These are phyloP conservation scores for Alternaria infectoria DNA, from an alignment of 2,329 filamentous ascomycete species.

Conservation along the genomic window DNA sequence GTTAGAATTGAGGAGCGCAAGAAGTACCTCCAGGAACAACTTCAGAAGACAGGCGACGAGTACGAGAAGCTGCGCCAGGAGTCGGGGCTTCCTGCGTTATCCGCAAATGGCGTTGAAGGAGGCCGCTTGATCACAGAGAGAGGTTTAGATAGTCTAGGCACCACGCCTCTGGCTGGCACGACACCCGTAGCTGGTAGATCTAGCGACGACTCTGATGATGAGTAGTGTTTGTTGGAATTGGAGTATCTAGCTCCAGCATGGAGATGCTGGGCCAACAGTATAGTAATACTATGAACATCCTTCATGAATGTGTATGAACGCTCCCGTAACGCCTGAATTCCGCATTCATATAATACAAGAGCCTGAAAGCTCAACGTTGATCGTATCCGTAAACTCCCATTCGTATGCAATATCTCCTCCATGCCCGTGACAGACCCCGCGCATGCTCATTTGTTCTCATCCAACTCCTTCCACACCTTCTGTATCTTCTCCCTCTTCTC, in stretches of 20 bases:
- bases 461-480: constrained; percentile 79
- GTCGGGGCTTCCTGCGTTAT: constrained; percentile 49
- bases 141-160: constrained; percentile 46
- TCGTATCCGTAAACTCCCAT: background rate
- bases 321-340: background rate
- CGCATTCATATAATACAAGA: background rate
- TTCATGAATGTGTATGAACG: background rate
- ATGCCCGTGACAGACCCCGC: too few species aligned
- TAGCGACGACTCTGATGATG: constrained; percentile 33
- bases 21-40: constrained; percentile 76
- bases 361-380: background rate
- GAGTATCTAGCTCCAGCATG: background rate
- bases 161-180: constrained; percentile 43
- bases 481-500: constrained; percentile 74
- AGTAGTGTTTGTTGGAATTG: constrained; percentile 25
- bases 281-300: constrained; percentile 6
- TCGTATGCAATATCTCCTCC: background rate
- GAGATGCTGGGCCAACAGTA: constrained; percentile 1
- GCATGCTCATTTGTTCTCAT: constrained; percentile 63
- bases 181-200: constrained; percentile 37
- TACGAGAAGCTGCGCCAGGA: constrained; percentile 66
- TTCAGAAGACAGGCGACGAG: constrained; percentile 80
- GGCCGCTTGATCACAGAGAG: constrained; percentile 38
- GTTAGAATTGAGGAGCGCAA: constrained; percentile 72
- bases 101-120: constrained; percentile 35